A percentile compares a stretch with the other conserved stretches of the same genome.
phyloP scores from a whole-genome alignment of 306 rosid genomes.

The Trichosanthes truncata region DNA sequence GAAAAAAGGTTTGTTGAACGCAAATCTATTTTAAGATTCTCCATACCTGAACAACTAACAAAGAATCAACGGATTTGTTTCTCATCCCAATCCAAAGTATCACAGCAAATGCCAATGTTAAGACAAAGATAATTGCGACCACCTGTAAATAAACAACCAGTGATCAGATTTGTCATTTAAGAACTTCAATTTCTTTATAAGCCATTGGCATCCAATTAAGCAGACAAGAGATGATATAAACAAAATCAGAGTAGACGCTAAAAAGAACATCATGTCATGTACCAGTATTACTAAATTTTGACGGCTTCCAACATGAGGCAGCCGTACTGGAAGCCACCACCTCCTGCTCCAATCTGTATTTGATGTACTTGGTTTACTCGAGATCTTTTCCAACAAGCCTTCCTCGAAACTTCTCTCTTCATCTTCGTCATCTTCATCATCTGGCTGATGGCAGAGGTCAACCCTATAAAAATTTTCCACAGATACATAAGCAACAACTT shows the following conservation, averaged over 20 bases:
- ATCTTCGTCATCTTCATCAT: conserved; percentile 68
- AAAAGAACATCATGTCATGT: background rate
- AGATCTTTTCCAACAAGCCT: conserved; percentile 55
- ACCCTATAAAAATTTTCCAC: conserved; percentile 44
- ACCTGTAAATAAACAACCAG: conserved; percentile 38
- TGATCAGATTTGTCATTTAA: background rate
- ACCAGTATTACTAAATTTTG: conserved; percentile 83
- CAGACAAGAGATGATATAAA: background rate
- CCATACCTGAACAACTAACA: conserved; percentile 65
- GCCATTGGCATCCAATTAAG: background rate
- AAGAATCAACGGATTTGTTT: conserved; percentile 55
- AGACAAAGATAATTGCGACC: conserved; percentile 35
- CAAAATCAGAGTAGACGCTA: background rate
- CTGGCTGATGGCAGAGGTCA: conserved; percentile 96
- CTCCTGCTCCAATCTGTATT: conserved; percentile 42
- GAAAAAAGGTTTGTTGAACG: background rate
- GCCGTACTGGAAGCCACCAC: conserved; percentile 65
- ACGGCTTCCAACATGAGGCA: conserved; percentile 58
- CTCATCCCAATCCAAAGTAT: conserved; percentile 76
- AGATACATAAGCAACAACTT: conserved; percentile 17
- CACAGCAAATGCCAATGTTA: conserved; percentile 58
- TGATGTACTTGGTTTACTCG: conserved; percentile 22
- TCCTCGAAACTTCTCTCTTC: conserved; percentile 60
- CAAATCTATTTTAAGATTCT: background rate
- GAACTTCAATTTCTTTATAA: background rate